Evolutionary conservation across 371 early-diverging fungal species (phyloP).

Genomic region (Mortierella sp.): DNA sequence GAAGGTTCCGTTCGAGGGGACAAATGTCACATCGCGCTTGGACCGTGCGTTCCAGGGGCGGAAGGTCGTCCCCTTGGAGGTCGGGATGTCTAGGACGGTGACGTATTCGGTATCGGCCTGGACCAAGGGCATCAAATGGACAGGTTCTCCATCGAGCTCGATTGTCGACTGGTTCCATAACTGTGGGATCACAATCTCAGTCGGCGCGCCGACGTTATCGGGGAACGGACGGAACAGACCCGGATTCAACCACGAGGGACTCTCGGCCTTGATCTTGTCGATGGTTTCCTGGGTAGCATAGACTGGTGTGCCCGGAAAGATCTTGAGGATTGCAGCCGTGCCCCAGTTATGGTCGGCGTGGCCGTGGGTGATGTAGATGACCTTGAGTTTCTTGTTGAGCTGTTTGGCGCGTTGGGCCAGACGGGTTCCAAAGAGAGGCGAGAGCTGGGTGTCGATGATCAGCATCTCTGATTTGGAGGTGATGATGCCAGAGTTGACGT

Average conservation of each 20-base stretch:
- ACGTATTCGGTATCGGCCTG: constrained; percentile 1
- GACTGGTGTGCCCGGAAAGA: background rate
- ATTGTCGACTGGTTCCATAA: background rate
- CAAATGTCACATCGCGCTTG: background rate
- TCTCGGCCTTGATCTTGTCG: background rate
- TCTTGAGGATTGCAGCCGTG: background rate
- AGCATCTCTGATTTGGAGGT: background rate
- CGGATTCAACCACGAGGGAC: background rate
- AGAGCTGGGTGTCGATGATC: constrained; percentile 11
- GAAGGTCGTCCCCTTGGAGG: background rate
- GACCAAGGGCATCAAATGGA: background rate
- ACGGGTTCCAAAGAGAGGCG: background rate
- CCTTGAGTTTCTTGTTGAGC: background rate
- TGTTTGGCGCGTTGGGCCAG: background rate
- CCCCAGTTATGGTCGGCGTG: background rate
- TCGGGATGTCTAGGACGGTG: background rate
- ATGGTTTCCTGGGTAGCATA: background rate
- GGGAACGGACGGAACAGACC: background rate
- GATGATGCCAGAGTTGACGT: background rate
- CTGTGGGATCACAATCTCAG: background rate
- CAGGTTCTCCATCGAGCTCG: background rate
- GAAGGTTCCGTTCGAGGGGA: constrained; percentile 8
- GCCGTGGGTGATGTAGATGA: background rate
- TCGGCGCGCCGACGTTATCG: background rate
- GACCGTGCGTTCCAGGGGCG: background rate